Evolutionary conservation across 495 filamentous ascomycete genomes (phyloP).

Genomic region (Hypoxylon fuscum): DNA sequence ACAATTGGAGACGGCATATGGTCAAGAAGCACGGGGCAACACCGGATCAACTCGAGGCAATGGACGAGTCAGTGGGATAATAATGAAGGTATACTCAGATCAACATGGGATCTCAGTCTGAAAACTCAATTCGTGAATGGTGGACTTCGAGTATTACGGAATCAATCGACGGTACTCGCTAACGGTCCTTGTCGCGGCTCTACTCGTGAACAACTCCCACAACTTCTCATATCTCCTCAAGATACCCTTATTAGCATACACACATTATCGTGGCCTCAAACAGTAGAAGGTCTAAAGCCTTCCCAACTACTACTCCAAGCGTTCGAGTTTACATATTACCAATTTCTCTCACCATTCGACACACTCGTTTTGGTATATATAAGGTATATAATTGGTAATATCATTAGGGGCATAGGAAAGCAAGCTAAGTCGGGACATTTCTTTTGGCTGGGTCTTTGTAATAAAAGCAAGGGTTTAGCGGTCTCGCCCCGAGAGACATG

Average conservation of each 20-base stretch:
- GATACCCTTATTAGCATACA: not conserved
- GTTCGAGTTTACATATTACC: constrained; percentile 5
- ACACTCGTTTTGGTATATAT: constrained; percentile 26
- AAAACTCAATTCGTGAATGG: not conserved
- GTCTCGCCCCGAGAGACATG: constrained; percentile 10
- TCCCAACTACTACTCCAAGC: not conserved
- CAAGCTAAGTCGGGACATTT: constrained; percentile 28
- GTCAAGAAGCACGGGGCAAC: constrained; percentile 55
- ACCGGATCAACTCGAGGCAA: constrained; percentile 35
- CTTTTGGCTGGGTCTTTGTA: constrained; percentile 29
- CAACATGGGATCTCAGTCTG: not conserved
- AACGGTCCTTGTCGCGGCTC: not conserved
- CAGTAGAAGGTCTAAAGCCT: not conserved
- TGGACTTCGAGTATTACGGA: not conserved
- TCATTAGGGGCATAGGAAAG: constrained; percentile 23
- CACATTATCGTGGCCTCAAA: not conserved
- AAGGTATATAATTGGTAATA: constrained; percentile 35
- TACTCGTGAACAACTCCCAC: not conserved
- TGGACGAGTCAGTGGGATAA: constrained; percentile 40
- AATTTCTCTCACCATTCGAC: constrained; percentile 15
- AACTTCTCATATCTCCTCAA: not conserved
- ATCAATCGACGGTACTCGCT: not conserved
- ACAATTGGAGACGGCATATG: constrained; percentile 63
- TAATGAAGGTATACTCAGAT: not conserved
- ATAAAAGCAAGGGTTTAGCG: constrained; percentile 31